phyloP scores from a whole-genome alignment of 768 basidiomycete genomes.

The Baorangia bicolor region DNA sequence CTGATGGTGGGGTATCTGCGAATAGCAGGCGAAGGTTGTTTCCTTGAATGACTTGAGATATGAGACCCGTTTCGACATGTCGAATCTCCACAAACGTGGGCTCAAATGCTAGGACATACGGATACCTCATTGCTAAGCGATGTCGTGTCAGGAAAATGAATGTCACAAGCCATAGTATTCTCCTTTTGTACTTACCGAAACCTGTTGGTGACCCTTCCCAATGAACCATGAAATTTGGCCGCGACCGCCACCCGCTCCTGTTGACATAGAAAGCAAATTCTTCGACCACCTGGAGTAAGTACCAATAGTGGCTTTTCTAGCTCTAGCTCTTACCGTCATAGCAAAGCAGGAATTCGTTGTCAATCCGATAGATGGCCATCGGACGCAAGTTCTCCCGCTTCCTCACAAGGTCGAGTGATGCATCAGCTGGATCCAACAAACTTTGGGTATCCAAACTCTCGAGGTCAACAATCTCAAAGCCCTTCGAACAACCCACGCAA shows the following conservation, averaged over 20 bases:
- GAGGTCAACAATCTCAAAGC: constrained; percentile 98
- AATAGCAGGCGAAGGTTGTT: constrained; percentile 88
- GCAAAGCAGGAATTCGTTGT: constrained; percentile 94
- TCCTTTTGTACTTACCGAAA: constrained; percentile 68
- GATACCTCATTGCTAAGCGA: constrained; percentile 83
- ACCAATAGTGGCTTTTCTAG: neutral
- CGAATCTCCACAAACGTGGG: constrained; percentile 95
- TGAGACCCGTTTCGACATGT: constrained; percentile 87
- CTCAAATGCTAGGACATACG: constrained; percentile 96
- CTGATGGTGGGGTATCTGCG: constrained; percentile 88
- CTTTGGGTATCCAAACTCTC: constrained; percentile 97
- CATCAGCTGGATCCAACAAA: constrained; percentile 88
- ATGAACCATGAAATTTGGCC: constrained; percentile 89
- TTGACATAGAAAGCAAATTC: constrained; percentile 99
- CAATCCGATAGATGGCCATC: constrained; percentile 95
- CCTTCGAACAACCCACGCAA: constrained; percentile 95
- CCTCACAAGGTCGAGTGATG: constrained; percentile 89
- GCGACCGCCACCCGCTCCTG: constrained; percentile 88
- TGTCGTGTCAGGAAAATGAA: constrained; percentile 4
- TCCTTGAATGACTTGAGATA: constrained; percentile 95
- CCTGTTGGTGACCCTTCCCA: constrained; percentile 96
- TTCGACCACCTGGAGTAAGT: constrained; percentile 31
- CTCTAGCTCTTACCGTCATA: constrained; percentile 77
- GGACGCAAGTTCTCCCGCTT: constrained; percentile 86
- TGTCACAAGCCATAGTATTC: neutral